phyloP scores from a whole-genome alignment of 306 rosid genomes.

The Rosa lucieae region DNA sequence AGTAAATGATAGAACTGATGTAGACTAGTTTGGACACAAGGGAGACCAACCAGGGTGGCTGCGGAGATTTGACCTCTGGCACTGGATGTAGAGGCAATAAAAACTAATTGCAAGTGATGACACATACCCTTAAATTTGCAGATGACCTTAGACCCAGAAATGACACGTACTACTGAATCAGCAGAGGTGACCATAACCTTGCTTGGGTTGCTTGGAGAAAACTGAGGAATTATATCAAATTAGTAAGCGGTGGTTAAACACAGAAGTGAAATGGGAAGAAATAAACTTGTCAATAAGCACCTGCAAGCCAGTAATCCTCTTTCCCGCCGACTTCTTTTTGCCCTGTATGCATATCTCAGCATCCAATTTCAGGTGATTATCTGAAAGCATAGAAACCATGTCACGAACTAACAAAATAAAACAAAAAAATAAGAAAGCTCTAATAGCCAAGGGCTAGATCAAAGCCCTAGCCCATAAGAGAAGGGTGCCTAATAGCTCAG shows the following conservation, averaged over 20 bases:
- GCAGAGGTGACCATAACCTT: conserved; percentile 67
- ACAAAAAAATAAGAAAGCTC: not conserved
- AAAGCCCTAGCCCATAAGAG: not conserved
- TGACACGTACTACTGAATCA: conserved; percentile 58
- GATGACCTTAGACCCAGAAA: conserved; percentile 50
- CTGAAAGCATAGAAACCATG: conserved; percentile 36
- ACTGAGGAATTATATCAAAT: conserved; percentile 39
- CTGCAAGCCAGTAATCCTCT: conserved; percentile 74
- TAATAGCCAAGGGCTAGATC: not conserved
- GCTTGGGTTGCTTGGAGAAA: conserved; percentile 55
- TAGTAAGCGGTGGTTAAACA: conserved; percentile 15
- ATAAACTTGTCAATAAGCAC: conserved; percentile 37
- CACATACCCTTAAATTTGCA: conserved; percentile 63
- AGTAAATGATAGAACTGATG: not conserved
- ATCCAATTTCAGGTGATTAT: conserved; percentile 52
- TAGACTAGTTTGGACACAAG: not conserved
- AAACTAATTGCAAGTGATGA: not conserved
- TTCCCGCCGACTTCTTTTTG: conserved; percentile 64
- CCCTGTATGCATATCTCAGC: conserved; percentile 50
- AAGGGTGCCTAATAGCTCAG: not conserved
- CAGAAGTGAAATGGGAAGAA: conserved; percentile 9
- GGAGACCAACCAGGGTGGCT: not conserved
- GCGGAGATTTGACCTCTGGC: not conserved
- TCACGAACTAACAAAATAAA: not conserved
- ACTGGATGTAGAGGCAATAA: not conserved